Evolutionary conservation across 306 rosid genomes (phyloP).

Genomic region (Begonia fuchsioides): DNA sequence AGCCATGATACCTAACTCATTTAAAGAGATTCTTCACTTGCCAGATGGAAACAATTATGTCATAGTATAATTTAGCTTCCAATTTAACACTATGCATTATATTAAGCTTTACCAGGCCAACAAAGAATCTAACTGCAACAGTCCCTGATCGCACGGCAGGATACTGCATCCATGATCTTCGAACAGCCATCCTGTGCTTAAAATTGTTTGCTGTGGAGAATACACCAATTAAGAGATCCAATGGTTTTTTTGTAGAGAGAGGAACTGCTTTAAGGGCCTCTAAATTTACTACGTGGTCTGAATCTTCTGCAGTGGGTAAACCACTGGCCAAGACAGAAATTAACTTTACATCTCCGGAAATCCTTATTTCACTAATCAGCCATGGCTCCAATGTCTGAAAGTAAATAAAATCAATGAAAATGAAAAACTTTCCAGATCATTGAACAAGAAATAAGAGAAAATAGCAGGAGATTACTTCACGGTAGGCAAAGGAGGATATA

Average conservation of each 20-base stretch:
- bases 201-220: constrained; percentile 97
- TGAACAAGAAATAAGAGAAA: constrained; percentile 5
- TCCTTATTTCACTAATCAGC: constrained; percentile 73
- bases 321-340: constrained; percentile 85
- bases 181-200: constrained; percentile 87
- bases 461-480: constrained; percentile 43
- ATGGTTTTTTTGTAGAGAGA: constrained; percentile 26
- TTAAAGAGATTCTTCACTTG: too few relatives aligned
- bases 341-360: constrained; percentile 76
- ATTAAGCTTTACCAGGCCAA: constrained; percentile 75
- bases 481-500: constrained; percentile 80
- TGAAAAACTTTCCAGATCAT: constrained; percentile 9
- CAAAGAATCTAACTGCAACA: constrained; percentile 84
- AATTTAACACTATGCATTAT: too few relatives aligned
- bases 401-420: constrained; percentile 14
- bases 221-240: constrained; percentile 84
- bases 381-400: constrained; percentile 94
- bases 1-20: too few relatives aligned
- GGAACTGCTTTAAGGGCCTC: constrained; percentile 56
- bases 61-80: too few relatives aligned
- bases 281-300: constrained; percentile 69
- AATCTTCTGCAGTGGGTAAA: constrained; percentile 93
- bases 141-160: constrained; percentile 48
- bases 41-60: too few relatives aligned
- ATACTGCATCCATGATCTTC: constrained; percentile 99